Evolutionary conservation across 2,329 filamentous ascomycete genomes (phyloP).

Genomic region (Cercospora sojina): DNA sequence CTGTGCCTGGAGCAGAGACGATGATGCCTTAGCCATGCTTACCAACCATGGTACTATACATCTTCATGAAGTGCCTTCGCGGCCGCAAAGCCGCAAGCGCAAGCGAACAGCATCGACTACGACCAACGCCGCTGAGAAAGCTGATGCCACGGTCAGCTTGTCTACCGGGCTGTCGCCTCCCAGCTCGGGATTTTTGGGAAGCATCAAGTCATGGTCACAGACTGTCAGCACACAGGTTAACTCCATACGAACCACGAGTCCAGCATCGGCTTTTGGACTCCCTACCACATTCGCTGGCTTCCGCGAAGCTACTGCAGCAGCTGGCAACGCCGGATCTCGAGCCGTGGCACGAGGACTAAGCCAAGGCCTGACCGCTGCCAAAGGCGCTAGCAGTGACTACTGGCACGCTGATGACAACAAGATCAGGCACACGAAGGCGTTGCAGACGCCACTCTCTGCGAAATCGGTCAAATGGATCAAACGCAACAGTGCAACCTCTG

Average conservation of each 20-base stretch:
- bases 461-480: constrained; percentile 63
- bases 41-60: constrained; percentile 96
- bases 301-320: constrained; percentile 34
- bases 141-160: constrained; percentile 36
- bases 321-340: constrained; percentile 62
- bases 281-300: constrained; percentile 38
- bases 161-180: constrained; percentile 36
- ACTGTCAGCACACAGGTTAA: constrained; percentile 41
- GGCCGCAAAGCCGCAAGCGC: constrained; percentile 39
- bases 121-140: constrained; percentile 33
- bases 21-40: constrained; percentile 81
- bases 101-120: constrained; percentile 29
- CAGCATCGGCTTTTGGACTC: constrained; percentile 25
- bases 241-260: constrained; percentile 29
- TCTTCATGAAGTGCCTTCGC: constrained; percentile 73
- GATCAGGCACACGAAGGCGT: constrained; percentile 61
- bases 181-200: constrained; percentile 35
- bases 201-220: constrained; percentile 43
- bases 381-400: constrained; percentile 66
- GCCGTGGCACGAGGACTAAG: constrained; percentile 72
- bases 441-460: constrained; percentile 49
- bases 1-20: constrained; percentile 81
- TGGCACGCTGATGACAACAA: constrained; percentile 75
- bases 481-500: constrained; percentile 59
- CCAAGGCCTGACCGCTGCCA: constrained; percentile 70